These are phyloP conservation scores for Cryptomeria japonica DNA, from an alignment of 75 land plant genomes.

Conservation along the genomic window DNA sequence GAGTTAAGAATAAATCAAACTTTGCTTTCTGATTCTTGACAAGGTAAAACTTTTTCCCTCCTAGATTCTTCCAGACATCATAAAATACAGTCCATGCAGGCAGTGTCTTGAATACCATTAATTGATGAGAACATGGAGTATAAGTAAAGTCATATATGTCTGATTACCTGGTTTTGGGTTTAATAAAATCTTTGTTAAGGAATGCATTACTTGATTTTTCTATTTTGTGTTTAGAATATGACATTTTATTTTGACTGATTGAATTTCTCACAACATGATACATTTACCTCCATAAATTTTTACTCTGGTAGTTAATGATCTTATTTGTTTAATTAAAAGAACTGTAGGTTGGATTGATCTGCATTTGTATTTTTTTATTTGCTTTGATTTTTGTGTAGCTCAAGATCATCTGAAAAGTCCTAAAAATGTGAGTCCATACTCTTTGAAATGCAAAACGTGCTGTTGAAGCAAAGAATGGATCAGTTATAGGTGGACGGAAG, in stretches of 20 bases:
- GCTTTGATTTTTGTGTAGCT: background rate
- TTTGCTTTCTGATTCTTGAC: background rate
- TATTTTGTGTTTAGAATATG: background rate
- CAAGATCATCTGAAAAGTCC: background rate
- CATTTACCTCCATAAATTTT: background rate
- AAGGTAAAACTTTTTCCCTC: background rate
- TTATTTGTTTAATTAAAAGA: background rate
- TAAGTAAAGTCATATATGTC: background rate
- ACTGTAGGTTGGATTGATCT: background rate
- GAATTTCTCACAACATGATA: background rate
- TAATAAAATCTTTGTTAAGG: background rate
- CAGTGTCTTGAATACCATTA: background rate
- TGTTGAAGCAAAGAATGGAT: conserved; percentile 78
- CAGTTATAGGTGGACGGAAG: conserved; percentile 69
- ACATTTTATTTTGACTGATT: background rate
- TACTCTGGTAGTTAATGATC: background rate
- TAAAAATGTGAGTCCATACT: background rate
- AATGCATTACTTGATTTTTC: background rate
- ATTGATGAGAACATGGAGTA: background rate
- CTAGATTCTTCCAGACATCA: background rate
- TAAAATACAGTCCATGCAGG: background rate
- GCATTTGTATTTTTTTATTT: background rate
- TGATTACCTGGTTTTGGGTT: background rate
- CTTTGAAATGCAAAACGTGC: conserved; percentile 54
- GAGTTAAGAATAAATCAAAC: background rate